Conservation (phyloP, 805 yeast species). For the Saccharomycopsis vini region DNA sequence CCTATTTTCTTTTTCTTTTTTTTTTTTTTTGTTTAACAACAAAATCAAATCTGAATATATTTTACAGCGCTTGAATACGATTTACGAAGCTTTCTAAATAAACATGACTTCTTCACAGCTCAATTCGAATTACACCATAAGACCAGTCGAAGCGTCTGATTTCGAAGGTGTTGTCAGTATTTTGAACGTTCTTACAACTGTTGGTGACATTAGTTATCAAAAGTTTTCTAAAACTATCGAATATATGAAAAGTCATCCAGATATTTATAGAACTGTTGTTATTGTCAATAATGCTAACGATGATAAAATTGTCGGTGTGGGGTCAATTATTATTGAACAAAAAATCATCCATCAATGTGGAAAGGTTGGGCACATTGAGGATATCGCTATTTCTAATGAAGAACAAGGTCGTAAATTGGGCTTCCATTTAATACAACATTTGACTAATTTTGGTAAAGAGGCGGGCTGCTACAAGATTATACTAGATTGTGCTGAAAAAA, state of each 20-base stretch:
- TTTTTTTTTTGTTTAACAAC: too few relatives aligned
- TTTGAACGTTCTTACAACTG: conserved; percentile 65
- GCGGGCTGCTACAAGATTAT: conserved; percentile 81
- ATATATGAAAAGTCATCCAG: conserved; percentile 45
- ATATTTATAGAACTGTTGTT: conserved; percentile 61
- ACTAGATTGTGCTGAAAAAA: conserved; percentile 78
- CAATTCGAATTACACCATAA: conserved; percentile 62
- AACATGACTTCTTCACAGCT: too few relatives aligned
- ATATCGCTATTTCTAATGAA: conserved; percentile 65
- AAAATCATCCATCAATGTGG: conserved; percentile 83
- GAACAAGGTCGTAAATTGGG: conserved; percentile 88
- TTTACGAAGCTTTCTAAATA: too few relatives aligned
- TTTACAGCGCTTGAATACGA: too few relatives aligned
- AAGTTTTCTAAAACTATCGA: conserved; percentile 44
- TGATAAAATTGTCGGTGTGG: conserved; percentile 67
- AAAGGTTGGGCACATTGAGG: conserved; percentile 88
- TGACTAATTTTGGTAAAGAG: conserved; percentile 49
- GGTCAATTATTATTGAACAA: conserved; percentile 69
- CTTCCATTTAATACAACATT: conserved; percentile 46
- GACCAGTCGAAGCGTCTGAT: conserved; percentile 50
- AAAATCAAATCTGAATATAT: too few relatives aligned
- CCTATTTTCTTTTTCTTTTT: too few relatives aligned
- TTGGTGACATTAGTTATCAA: conserved; percentile 55
- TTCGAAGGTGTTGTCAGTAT: conserved; percentile 58
- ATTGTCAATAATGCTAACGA: conserved; percentile 37